Conservation (phyloP, 2,329 filamentous ascomycete genomes). For the Fusarium sp. region DNA sequence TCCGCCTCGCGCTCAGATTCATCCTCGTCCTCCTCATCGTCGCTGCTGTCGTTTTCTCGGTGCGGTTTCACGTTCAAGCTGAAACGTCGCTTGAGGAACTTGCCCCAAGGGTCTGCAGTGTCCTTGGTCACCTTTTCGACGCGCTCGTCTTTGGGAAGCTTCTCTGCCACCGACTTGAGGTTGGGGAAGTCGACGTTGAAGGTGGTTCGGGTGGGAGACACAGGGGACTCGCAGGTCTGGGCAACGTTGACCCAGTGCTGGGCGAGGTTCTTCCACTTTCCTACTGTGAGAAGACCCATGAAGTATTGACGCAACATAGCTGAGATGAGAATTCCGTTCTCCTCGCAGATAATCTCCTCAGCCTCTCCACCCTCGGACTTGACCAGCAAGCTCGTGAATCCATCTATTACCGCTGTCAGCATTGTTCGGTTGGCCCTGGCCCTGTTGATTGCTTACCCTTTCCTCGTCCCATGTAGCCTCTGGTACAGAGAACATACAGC, state of each 20-base stretch:
- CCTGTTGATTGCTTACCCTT: conserved; percentile 61
- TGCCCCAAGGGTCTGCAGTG: conserved; percentile 50
- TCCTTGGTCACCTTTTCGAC: conserved; percentile 35
- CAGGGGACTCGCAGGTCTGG: conserved; percentile 65
- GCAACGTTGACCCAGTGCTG: conserved; percentile 76
- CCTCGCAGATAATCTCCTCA: conserved; percentile 83
- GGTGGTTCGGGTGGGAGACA: conserved; percentile 50
- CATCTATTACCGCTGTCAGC: conserved; percentile 63
- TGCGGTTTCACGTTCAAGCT: conserved; percentile 50
- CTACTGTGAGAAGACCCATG: conserved; percentile 83
- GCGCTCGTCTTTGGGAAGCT: conserved; percentile 35
- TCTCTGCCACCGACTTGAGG: conserved; percentile 38
- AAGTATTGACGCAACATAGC: conserved; percentile 92
- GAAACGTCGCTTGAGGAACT: conserved; percentile 52
- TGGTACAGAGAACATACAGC: conserved; percentile 79
- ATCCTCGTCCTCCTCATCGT: conserved; percentile 50
- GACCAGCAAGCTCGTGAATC: conserved; percentile 80
- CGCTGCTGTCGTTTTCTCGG: conserved; percentile 55
- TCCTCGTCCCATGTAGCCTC: conserved; percentile 89
- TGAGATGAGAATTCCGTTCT: conserved; percentile 87
- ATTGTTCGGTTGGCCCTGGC: no score
- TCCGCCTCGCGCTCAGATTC: conserved; percentile 29
- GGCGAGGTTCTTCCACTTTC: conserved; percentile 80
- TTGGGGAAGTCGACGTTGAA: conserved; percentile 37
- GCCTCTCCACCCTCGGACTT: conserved; percentile 79